These are phyloP conservation scores for Linnemannia hyalina DNA, from an alignment of 192 early-diverging fungal genomes.

Conservation along the genomic window DNA sequence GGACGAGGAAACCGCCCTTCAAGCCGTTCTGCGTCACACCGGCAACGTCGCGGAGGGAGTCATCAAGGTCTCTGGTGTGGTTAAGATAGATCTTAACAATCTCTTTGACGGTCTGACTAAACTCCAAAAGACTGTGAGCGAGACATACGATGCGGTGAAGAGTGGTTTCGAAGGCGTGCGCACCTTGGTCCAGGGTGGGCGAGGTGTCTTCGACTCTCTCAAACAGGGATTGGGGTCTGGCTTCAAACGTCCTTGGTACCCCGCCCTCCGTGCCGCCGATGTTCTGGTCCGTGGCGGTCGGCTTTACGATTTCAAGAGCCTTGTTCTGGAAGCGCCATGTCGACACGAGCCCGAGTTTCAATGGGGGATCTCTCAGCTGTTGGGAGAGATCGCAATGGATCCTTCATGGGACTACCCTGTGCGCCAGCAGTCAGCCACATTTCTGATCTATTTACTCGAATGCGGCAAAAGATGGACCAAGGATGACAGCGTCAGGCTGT, in stretches of 20 bases:
- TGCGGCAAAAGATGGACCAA: background rate
- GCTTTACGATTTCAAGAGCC: background rate
- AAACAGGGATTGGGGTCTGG: background rate
- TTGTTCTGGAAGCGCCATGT: background rate
- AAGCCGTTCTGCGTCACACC: background rate
- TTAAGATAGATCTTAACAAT: slow-evolving; percentile 5
- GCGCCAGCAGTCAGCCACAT: background rate
- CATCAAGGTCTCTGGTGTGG: background rate
- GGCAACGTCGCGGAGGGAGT: slow-evolving; percentile 6
- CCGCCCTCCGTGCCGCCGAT: slow-evolving; percentile 3
- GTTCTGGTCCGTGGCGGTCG: background rate
- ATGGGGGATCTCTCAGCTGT: background rate
- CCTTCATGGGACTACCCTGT: background rate
- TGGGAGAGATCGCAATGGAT: background rate
- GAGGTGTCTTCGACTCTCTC: background rate
- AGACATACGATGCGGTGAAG: background rate
- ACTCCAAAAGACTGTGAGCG: slow-evolving; percentile 3
- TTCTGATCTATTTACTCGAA: background rate
- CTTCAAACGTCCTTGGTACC: slow-evolving; percentile 7
- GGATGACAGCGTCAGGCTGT: background rate
- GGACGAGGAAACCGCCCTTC: slow-evolving; percentile 4
- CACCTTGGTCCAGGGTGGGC: background rate
- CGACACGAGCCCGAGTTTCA: background rate
- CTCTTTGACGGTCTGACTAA: slow-evolving; percentile 7
- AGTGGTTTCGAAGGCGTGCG: background rate